A percentile compares a stretch with the other conserved stretches of the same genome.
Conservation (phyloP, 305 asterid species). For the Fraxinus latifolia region DNA sequence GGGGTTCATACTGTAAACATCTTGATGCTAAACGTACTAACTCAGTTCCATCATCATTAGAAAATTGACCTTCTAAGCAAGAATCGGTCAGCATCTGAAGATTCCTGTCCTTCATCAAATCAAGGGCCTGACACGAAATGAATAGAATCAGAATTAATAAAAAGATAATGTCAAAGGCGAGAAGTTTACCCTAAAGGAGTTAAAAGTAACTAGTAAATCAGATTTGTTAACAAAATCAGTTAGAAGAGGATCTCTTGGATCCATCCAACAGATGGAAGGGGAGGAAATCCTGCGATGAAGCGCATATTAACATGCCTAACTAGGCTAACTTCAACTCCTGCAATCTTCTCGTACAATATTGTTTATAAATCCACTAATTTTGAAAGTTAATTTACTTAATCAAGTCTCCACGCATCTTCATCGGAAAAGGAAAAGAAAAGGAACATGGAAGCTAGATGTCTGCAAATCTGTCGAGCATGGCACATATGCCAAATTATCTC, state of each 20-base stretch:
- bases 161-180: background rate
- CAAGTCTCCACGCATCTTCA: background rate
- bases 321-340: background rate
- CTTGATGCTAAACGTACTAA: conserved; percentile 90
- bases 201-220: conserved; percentile 4
- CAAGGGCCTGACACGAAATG: conserved; percentile 73
- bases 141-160: conserved; percentile 17
- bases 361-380: background rate
- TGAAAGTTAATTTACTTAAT: background rate
- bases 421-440: background rate
- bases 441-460: background rate
- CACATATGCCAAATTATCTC: background rate
- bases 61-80: conserved; percentile 93
- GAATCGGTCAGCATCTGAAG: conserved; percentile 95
- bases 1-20: conserved; percentile 91
- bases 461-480: background rate
- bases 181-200: background rate
- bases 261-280: background rate
- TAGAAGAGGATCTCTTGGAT: background rate
- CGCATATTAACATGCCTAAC: background rate
- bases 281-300: background rate
- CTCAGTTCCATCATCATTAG: conserved; percentile 89
- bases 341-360: background rate
- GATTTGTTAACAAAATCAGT: background rate
- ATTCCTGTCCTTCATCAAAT: conserved; percentile 86